Evolutionary conservation across 352 stramenopile genomes (phyloP).

Genomic region (Pythium vanterpoolii): DNA sequence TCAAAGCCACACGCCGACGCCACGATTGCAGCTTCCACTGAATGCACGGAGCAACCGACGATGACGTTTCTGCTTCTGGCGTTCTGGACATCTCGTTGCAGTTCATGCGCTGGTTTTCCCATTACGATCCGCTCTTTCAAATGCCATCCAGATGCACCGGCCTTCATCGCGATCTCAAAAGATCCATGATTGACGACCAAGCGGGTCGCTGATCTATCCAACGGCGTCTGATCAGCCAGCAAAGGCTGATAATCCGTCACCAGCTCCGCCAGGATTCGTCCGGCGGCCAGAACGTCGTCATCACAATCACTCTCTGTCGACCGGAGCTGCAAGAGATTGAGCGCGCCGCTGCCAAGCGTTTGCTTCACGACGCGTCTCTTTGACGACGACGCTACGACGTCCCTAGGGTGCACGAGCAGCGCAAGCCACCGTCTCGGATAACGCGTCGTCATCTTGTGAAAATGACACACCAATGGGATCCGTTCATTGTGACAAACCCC

Average conservation of each 20-base stretch:
- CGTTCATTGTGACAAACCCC: neutral
- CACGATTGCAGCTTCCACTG: conserved; percentile 20
- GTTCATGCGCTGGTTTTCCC: neutral
- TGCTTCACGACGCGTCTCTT: neutral
- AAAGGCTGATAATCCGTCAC: too few species aligned
- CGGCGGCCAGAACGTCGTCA: conserved; percentile 6
- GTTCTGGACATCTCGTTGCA: neutral
- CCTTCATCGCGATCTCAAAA: neutral
- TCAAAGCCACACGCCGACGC: conserved; percentile 28
- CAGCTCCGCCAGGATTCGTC: neutral
- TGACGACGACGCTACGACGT: conserved; percentile 12
- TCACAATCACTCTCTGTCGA: conserved; percentile 9
- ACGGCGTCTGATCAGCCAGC: neutral
- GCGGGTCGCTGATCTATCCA: neutral
- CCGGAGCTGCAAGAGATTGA: conserved; percentile 34
- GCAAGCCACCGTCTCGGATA: conserved; percentile 10
- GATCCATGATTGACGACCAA: conserved; percentile 21
- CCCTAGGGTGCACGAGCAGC: conserved; percentile 30
- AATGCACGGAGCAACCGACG: conserved; percentile 44
- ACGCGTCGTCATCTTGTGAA: neutral
- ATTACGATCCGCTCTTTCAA: conserved; percentile 18
- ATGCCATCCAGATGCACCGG: conserved; percentile 1
- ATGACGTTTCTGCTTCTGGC: conserved; percentile 7
- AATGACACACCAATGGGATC: neutral
- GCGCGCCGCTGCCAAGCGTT: conserved; percentile 3